Base-by-base conservation (phyloP, 2,329 filamentous ascomycete species). In the Talaromyces islandicus region DNA sequence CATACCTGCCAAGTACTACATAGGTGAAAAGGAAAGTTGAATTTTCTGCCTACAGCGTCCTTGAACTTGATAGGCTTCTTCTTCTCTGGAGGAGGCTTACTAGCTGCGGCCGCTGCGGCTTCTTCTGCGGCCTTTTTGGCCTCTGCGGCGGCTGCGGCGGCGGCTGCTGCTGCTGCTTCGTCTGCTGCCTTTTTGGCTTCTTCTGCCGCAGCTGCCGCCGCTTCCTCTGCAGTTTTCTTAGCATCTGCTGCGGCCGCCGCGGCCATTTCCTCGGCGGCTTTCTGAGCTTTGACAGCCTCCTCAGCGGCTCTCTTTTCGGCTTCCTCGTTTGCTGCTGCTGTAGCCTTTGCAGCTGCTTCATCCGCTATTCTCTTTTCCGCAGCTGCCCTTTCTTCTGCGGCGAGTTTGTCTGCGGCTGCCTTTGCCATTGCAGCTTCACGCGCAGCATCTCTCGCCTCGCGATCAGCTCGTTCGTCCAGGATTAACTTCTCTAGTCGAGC, bases 41-140 rank as follows among this genome's bases (percentile, higher is more conserved):
- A 97, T 74, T 95, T 96, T 65, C 92, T 84, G 32, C 91, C 90
- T 17, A 97, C 86, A 0, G 92, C 92, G 71, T 97, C 92, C 75
- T 95, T 95, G 78, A 96, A 96, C 66, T 88, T 88, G 72, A 96
- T 90, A 2, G 90, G 90, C 50, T 86, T 81, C 73, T 91, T 89
- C 65, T 81, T 81, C 59, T 81, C 79, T n/a, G 83, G 80, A 2
- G 81, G 78, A n/a, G 73, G 70, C 29, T 64, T 70, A n/a, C 69
- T 69, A 12, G 71, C 69, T 38, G 68, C 66, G 12, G 67, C 73
- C 41, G 71, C 69, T 38, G 68, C 66, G 12, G 67, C 73, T 46
- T 70, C 70, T 35, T 70, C 69, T 7, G 69, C 67, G 11, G 66
- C 68, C 14, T 68, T 66, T 74, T 41, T 73, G 0, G 73, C 74